Evolutionary conservation across 768 basidiomycete species (phyloP).

Genomic region (Cantharellus anzutake): DNA sequence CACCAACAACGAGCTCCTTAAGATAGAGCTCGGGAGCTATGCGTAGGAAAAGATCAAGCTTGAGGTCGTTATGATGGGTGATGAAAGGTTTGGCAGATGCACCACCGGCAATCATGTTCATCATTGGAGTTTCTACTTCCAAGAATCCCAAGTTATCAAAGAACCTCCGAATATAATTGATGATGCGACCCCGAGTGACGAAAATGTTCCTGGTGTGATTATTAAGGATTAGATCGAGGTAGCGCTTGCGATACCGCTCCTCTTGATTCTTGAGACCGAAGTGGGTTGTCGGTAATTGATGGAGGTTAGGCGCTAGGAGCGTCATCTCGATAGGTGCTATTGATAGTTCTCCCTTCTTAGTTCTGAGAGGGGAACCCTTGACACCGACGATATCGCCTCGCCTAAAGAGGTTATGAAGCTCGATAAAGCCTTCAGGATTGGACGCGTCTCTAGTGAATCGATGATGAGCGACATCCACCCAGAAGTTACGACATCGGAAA

Average conservation of each 20-base stretch:
- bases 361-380: conserved; percentile 70
- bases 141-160: conserved; percentile 84
- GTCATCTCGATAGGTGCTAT: conserved; percentile 63
- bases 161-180: conserved; percentile 87
- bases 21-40: conserved; percentile 96
- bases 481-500: background rate
- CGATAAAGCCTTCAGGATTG: conserved; percentile 42
- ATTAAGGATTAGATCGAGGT: conserved; percentile 93
- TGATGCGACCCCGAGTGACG: conserved; percentile 68
- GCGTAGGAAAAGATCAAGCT: conserved; percentile 90
- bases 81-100: conserved; percentile 98
- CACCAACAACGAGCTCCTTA: conserved; percentile 93
- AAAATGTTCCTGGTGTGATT: conserved; percentile 79
- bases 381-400: conserved; percentile 96
- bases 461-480: background rate
- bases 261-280: conserved; percentile 96
- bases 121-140: conserved; percentile 94
- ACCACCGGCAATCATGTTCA: conserved; percentile 87
- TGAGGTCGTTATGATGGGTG: conserved; percentile 96
- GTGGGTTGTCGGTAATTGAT: conserved; percentile 83
- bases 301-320: conserved; percentile 89
- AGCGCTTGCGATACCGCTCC: conserved; percentile 93
- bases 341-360: conserved; percentile 89
- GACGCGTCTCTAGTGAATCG: conserved; percentile 33
- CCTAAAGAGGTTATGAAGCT: conserved; percentile 69